Percentiles rank a stretch among this genome's conserved stretches.
These are phyloP conservation scores for Raffaelea albimanens DNA, from an alignment of 2,329 filamentous ascomycete species.

Conservation along the genomic window DNA sequence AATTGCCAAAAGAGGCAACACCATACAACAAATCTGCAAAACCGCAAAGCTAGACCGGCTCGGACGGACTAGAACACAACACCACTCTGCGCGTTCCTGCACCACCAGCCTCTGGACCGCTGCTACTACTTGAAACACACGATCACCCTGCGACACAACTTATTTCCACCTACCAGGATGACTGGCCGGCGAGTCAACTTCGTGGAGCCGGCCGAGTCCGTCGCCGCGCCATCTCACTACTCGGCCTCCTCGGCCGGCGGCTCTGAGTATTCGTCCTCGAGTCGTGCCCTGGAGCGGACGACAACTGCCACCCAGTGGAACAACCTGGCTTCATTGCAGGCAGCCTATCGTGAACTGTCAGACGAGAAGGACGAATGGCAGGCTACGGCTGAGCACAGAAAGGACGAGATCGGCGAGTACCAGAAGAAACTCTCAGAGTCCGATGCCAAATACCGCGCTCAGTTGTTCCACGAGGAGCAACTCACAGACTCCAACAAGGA, in stretches of 20 bases:
- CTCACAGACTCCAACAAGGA: constrained; percentile 9
- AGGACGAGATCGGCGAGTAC: constrained; percentile 14
- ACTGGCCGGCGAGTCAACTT: background rate
- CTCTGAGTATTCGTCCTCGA: background rate
- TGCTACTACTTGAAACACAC: no score
- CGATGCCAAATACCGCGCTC: constrained; percentile 8
- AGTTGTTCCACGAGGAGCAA: constrained; percentile 5
- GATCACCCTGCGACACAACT: no score
- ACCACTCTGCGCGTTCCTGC: background rate
- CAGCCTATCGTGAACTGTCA: constrained; percentile 15
- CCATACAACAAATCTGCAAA: background rate
- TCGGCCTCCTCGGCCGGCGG: background rate
- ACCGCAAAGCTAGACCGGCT: no score
- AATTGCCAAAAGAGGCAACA: background rate
- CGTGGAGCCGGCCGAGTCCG: background rate
- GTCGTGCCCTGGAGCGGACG: background rate
- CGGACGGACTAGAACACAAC: background rate
- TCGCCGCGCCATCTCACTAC: background rate
- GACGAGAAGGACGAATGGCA: constrained; percentile 17
- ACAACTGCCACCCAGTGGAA: constrained; percentile 8
- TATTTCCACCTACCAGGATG: no score
- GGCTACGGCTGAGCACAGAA: constrained; percentile 15
- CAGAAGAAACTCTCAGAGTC: constrained; percentile 14
- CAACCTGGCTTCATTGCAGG: constrained; percentile 18
- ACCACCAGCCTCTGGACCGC: background rate